Evolutionary conservation across 2,329 filamentous ascomycete species (phyloP).

Genomic region (Exophiala xenobiotica): DNA sequence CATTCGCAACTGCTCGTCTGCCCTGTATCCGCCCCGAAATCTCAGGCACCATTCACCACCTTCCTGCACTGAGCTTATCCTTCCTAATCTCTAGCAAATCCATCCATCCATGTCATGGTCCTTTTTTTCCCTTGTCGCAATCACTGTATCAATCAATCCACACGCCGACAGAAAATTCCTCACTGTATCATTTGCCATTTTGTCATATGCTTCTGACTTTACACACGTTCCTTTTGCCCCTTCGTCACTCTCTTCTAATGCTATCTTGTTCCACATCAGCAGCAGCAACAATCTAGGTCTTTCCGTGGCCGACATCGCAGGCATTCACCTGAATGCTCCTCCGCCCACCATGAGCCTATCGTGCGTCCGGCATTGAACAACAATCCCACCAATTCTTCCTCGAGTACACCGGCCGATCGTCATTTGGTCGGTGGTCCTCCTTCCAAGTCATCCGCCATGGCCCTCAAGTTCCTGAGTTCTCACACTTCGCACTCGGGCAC

Average conservation of each 20-base stretch:
- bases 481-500: conserved; percentile 37
- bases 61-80: not conserved
- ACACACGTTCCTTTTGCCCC: not conserved
- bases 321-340: conserved; percentile 26
- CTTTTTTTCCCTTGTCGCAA: not conserved
- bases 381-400: conserved; percentile 16
- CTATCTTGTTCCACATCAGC: not conserved
- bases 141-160: conserved; percentile 7
- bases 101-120: not conserved
- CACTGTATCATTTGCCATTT: not conserved
- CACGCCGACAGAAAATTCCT: not conserved
- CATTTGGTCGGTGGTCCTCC: conserved; percentile 15
- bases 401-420: conserved; percentile 18
- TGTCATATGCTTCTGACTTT: conserved; percentile 3
- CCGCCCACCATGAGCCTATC: conserved; percentile 25
- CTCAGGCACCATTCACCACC: not conserved
- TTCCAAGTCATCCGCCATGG: conserved; percentile 36
- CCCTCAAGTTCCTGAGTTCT: conserved; percentile 47
- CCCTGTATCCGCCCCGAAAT: conserved; percentile 2
- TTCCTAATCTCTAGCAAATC: conserved; percentile 2
- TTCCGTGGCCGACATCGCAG: conserved; percentile 22
- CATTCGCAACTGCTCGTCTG: not conserved
- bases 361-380: conserved; percentile 18
- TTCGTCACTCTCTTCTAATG: not conserved
- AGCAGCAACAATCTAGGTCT: conserved; percentile 12